Base-by-base conservation (phyloP, 768 basidiomycete species). In the Tulasnella sp. region DNA sequence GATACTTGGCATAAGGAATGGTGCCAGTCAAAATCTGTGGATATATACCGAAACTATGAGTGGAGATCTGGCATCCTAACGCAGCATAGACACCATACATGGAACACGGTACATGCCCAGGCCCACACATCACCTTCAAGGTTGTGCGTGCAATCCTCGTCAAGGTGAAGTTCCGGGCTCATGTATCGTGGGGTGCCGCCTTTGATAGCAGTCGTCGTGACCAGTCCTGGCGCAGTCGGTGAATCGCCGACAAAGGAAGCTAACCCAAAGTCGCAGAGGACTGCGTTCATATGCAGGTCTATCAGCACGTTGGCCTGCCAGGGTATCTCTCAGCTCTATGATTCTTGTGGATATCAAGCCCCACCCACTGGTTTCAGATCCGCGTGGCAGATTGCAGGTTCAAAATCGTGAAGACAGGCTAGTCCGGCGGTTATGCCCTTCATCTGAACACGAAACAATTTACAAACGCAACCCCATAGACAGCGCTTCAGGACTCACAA, bases 201-300 rank as follows among this genome's bases (percentile, higher is more conserved):
- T 34, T 48, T 48, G 31, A 42, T 1, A 14, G 22, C 44, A 1
- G 74, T 48, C 14, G 74, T 34, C 46, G 74, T 75, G 16, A 40
- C n/a, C 14, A 48, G 18, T 2, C 46, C 74, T 9, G 74, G 41
- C 74, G 22, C n/a, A 2, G 31, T 48, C 0, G 12, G 41, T 2
- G 72, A 34, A 22, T 24, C n/a, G 28, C 28, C 31, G 41, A 48
- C 46, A 22, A 48, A 24, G 41, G 40, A n/a, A 5, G 74, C 16
- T 3, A 75, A 20, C 8, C 74, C 74, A n/a, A 75, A 75, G 46
- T 75, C 74, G 74, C 74, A 75, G 8, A 75, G 22, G 41, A 75
- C 46, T 7, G 74, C 74, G 46, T 48, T 42, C 46, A 42, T 48
- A 11, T 42, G 74, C 12, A 48, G 16, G 18, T 75, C 46, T 42